phyloP scores from a whole-genome alignment of 768 basidiomycete species.

The Brasilioporus rufonigricans region DNA sequence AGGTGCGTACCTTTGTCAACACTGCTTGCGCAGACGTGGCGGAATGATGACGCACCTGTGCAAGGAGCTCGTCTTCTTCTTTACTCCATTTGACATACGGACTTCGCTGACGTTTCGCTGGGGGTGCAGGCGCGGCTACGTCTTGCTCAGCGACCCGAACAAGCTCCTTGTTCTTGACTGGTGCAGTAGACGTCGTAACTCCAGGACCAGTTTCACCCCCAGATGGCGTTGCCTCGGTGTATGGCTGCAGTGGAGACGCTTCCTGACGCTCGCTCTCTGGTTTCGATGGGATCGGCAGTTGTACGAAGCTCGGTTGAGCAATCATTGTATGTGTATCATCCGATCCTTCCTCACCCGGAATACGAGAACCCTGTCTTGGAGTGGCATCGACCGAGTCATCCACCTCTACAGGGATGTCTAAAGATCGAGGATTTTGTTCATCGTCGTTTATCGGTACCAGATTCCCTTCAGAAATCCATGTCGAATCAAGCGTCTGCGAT shows the following conservation, averaged over 20 bases:
- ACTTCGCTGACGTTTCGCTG: conserved; percentile 36
- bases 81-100: conserved; percentile 44
- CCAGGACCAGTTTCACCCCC: conserved; percentile 4
- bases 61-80: conserved; percentile 40
- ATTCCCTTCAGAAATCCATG: neutral
- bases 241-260: neutral
- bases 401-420: neutral
- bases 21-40: neutral
- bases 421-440: neutral
- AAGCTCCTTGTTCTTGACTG: conserved; percentile 21
- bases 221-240: conserved; percentile 7
- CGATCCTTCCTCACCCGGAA: neutral
- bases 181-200: neutral
- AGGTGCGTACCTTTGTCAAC: neutral
- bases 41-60: conserved; percentile 29
- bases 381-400: conserved; percentile 14
- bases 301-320: neutral
- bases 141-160: conserved; percentile 32
- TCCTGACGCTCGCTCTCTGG: conserved; percentile 7
- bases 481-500: conserved; percentile 9
- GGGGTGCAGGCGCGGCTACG: conserved; percentile 6
- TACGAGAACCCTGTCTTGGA: conserved; percentile 15
- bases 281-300: neutral
- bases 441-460: neutral
- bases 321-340: neutral